These are phyloP conservation scores for Cordyceps cateniannulata DNA, from an alignment of 2,329 filamentous ascomycete genomes.

Conservation along the genomic window DNA sequence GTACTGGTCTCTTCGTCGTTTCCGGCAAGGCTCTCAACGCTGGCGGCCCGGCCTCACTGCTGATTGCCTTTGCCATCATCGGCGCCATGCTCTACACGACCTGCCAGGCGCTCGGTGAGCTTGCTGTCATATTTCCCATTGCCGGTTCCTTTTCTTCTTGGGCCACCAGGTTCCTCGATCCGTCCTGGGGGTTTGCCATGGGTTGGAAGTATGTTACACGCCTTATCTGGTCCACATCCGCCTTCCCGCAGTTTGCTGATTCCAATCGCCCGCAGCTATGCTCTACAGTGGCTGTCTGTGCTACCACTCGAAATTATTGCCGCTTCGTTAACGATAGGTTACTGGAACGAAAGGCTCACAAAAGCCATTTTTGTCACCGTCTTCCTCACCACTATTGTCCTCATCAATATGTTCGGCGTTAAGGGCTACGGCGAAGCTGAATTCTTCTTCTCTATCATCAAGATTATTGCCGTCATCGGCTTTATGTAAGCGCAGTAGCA, in stretches of 20 bases:
- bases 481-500: constrained; percentile 61
- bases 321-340: constrained; percentile 75
- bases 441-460: constrained; percentile 80
- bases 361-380: constrained; percentile 76
- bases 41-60: constrained; percentile 71
- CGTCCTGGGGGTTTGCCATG: constrained; percentile 93
- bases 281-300: constrained; percentile 79
- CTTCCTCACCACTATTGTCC: constrained; percentile 69
- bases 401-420: constrained; percentile 83
- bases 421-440: constrained; percentile 87
- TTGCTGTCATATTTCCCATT: constrained; percentile 85
- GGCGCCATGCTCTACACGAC: constrained; percentile 88
- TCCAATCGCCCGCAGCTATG: constrained; percentile 51
- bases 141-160: constrained; percentile 89
- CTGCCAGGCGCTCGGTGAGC: constrained; percentile 83
- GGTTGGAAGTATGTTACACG: constrained; percentile 69
- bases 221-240: neutral
- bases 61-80: constrained; percentile 73
- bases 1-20: constrained; percentile 80
- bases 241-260: neutral
- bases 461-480: constrained; percentile 77
- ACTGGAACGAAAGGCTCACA: constrained; percentile 62
- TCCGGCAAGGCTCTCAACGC: constrained; percentile 64
- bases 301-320: constrained; percentile 83
- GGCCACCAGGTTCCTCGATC: constrained; percentile 86